A percentile compares a stretch with the other conserved stretches of the same genome.
Conservation (phyloP, 805 yeast genomes). For the Metschnikowia orientalis region DNA sequence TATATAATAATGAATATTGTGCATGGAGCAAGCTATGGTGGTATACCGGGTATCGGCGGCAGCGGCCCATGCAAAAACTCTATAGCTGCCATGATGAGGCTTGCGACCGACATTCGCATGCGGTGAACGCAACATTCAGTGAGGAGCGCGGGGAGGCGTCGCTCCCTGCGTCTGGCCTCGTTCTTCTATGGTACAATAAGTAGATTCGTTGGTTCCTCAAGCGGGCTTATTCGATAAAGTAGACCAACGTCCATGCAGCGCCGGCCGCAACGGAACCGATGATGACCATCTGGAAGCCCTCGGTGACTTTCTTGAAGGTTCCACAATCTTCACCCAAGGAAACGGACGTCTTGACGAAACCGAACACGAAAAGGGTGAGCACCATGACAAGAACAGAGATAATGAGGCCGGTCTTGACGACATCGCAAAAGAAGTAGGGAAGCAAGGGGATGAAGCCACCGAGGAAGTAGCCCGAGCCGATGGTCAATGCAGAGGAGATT, state of each 20-base stretch:
- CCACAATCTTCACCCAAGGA: slow-evolving; percentile 79
- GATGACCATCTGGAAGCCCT: slow-evolving; percentile 88
- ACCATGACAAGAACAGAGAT: slow-evolving; percentile 77
- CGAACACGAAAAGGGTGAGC: slow-evolving; percentile 81
- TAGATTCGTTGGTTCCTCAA: too few relatives aligned
- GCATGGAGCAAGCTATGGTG: too few relatives aligned
- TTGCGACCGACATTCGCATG: too few relatives aligned
- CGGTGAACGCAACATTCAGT: too few relatives aligned
- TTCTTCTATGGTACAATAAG: slow-evolving; percentile 6
- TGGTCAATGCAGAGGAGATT: slow-evolving; percentile 80
- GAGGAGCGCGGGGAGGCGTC: too few relatives aligned
- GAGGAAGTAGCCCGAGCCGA: slow-evolving; percentile 81
- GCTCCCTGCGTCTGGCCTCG: too few relatives aligned
- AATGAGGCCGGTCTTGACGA: slow-evolving; percentile 74
- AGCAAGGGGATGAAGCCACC: slow-evolving; percentile 91
- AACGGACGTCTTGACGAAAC: slow-evolving; percentile 76
- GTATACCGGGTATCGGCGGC: too few relatives aligned
- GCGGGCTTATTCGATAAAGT: slow-evolving; percentile 50
- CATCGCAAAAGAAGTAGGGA: slow-evolving; percentile 80
- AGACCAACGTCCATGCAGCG: slow-evolving; percentile 91
- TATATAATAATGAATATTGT: too few relatives aligned
- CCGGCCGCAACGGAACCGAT: slow-evolving; percentile 98
- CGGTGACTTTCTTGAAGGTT: slow-evolving; percentile 53
- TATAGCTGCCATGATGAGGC: too few relatives aligned
- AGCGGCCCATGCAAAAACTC: too few relatives aligned